Conservation (phyloP, 2,329 filamentous ascomycete genomes). For the Neoascochyta sp. region DNA sequence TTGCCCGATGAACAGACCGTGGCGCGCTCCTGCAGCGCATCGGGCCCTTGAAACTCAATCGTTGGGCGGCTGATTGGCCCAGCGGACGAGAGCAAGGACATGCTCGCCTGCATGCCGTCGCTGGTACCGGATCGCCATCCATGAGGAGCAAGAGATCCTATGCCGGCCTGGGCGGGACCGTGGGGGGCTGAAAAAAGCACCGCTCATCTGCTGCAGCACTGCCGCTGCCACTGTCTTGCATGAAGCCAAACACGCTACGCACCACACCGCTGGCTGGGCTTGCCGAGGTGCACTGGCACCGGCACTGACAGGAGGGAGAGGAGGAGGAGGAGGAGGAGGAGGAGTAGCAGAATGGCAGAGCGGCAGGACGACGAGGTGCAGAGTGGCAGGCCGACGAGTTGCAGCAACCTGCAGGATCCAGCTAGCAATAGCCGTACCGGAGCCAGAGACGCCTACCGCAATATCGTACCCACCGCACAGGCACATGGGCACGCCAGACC, state of each 20-base stretch:
- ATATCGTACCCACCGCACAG: no score
- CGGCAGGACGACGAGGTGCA: no score
- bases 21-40: conserved; percentile 27
- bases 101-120: conserved; percentile 32
- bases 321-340: no score
- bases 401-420: no score
- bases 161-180: conserved; percentile 19
- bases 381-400: no score
- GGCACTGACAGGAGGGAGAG: no score
- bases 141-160: conserved; percentile 25
- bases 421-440: no score
- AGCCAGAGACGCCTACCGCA: no score
- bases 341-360: no score
- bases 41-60: conserved; percentile 34
- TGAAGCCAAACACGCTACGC: conserved; percentile 32
- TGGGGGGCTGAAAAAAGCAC: conserved; percentile 18
- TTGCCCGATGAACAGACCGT: conserved; percentile 25
- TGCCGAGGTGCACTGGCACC: no score
- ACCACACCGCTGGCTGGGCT: no score
- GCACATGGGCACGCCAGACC: no score
- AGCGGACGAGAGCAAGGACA: conserved; percentile 14
- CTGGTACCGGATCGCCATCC: conserved; percentile 24
- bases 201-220: conserved; percentile 15
- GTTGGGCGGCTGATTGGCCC: conserved; percentile 34
- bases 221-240: conserved; percentile 24